Evolutionary conservation across 441 rosid species (phyloP).

Genomic region (Arabidopsis lyrata): DNA sequence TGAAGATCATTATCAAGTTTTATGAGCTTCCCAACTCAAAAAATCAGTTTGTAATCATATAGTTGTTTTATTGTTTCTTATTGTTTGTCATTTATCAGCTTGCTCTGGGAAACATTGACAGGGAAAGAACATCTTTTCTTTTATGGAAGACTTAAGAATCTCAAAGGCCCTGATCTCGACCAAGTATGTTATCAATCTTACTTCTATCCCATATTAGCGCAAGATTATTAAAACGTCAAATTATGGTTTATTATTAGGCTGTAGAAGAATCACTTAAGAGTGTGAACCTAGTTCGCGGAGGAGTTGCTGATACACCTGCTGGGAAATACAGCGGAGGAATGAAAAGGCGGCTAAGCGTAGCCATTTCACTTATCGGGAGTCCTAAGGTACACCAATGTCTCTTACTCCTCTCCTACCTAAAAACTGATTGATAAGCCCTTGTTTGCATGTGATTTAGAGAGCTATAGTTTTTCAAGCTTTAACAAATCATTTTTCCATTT

Average conservation of each 20-base stretch:
- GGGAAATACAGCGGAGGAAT: conserved; percentile 98
- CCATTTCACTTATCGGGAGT: conserved; percentile 90
- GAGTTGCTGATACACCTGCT: conserved; percentile 82
- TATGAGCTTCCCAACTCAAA: too few species aligned
- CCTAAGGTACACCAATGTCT: conserved; percentile 65
- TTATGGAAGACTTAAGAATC: conserved; percentile 95
- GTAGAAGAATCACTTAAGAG: conserved; percentile 92
- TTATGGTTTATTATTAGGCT: conserved; percentile 53
- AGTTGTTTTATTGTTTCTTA: background rate
- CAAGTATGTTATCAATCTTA: conserved; percentile 53
- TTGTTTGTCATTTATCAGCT: conserved; percentile 50
- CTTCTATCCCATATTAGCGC: background rate
- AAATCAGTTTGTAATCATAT: too few species aligned
- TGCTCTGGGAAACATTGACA: conserved; percentile 94
- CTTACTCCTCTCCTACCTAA: background rate
- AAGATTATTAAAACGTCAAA: background rate
- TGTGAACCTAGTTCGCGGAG: conserved; percentile 79
- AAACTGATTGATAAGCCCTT: background rate
- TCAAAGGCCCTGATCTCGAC: conserved; percentile 68
- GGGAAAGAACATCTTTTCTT: conserved; percentile 93
- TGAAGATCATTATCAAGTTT: background rate
- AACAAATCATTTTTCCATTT: background rate
- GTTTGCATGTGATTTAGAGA: too few species aligned
- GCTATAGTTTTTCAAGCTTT: background rate
- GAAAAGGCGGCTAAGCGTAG: conserved; percentile 98